These are phyloP conservation scores for Raphanus sativus DNA, from an alignment of 345 rosid species.

Conservation along the genomic window DNA sequence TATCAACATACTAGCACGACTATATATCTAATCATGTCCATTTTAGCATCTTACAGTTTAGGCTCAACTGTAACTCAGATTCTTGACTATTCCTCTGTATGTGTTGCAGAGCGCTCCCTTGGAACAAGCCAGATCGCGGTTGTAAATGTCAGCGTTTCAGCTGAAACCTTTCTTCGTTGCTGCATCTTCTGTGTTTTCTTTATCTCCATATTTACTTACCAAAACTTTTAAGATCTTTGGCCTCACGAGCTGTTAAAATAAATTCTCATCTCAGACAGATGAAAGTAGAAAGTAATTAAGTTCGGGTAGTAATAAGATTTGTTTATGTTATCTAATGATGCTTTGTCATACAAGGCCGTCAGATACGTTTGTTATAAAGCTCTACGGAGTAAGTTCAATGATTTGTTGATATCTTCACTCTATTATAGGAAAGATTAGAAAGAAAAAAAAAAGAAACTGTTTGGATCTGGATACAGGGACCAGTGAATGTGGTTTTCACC, in stretches of 20 bases:
- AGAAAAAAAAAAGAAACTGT: background rate
- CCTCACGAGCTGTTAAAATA: slow-evolving; percentile 13
- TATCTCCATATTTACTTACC: slow-evolving; percentile 5
- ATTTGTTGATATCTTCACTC: slow-evolving; percentile 10
- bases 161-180: background rate
- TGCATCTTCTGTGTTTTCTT: slow-evolving; percentile 15
- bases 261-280: slow-evolving; percentile 26
- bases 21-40: background rate
- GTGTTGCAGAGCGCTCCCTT: slow-evolving; percentile 64
- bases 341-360: slow-evolving; percentile 9
- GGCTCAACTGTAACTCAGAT: background rate
- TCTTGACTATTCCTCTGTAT: slow-evolving; percentile 1
- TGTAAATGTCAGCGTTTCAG: slow-evolving; percentile 34
- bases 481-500: background rate
- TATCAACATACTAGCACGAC: background rate
- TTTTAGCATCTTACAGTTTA: background rate
- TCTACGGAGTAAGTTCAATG: background rate
- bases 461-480: background rate
- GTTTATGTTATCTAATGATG: slow-evolving; percentile 12
- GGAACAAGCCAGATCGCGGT: slow-evolving; percentile 46
- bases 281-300: slow-evolving; percentile 15
- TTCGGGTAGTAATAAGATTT: slow-evolving; percentile 2
- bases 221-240: background rate
- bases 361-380: slow-evolving; percentile 23
- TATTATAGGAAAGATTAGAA: background rate